phyloP scores from a whole-genome alignment of 345 rosid genomes.

The Eutrema yunnanense region DNA sequence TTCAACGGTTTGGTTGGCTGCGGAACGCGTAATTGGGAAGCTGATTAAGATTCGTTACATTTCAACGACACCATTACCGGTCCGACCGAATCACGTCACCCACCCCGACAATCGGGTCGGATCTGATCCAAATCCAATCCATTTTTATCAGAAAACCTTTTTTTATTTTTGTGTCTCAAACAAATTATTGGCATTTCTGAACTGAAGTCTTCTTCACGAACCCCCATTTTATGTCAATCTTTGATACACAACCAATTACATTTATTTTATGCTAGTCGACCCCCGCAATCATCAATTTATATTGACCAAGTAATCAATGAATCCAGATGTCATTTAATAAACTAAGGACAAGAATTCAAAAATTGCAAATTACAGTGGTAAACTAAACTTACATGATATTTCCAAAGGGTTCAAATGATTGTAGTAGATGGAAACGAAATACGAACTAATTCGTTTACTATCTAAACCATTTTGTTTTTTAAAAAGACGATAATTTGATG shows the following conservation, averaged over 20 bases:
- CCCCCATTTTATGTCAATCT: neutral
- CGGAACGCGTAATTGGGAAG: slow-evolving; percentile 25
- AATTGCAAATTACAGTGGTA: neutral
- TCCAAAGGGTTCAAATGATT: too few species aligned
- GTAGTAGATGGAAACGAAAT: too few species aligned
- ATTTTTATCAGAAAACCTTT: neutral
- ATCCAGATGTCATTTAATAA: neutral
- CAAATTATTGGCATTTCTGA: neutral
- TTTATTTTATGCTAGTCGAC: neutral
- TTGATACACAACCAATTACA: neutral
- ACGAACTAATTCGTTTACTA: too few species aligned
- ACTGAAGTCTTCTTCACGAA: neutral
- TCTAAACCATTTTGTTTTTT: too few species aligned
- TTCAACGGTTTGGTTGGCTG: slow-evolving; percentile 17
- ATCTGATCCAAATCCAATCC: slow-evolving; percentile 14
- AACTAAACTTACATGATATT: neutral
- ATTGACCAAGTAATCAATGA: neutral
- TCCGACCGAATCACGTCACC: slow-evolving; percentile 29
- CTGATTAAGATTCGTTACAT: slow-evolving; percentile 30
- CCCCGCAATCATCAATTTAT: neutral
- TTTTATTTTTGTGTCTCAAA: neutral
- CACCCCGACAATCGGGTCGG: slow-evolving; percentile 30
- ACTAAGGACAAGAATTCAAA: neutral
- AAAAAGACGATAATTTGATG: too few species aligned
- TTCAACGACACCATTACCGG: slow-evolving; percentile 26